phyloP scores from a whole-genome alignment of 768 basidiomycete species.

The Roridomyces roridus region DNA sequence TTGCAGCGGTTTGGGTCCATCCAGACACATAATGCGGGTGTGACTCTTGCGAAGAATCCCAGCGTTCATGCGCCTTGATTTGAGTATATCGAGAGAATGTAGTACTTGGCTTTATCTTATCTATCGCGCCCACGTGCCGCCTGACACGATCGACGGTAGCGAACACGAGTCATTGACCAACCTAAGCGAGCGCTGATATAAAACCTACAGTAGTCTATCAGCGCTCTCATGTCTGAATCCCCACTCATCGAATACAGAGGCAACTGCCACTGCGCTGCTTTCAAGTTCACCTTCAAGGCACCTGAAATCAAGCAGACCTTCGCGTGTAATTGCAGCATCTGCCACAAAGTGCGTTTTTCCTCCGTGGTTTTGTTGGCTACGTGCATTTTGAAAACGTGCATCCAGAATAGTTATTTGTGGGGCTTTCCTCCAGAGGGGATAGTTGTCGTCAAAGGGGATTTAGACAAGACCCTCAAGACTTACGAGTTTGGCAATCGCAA shows the following conservation, averaged over 20 bases:
- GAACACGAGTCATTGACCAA: no score
- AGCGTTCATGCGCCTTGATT: slow-evolving; percentile 35
- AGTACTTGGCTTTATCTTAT: no score
- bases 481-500: slow-evolving; percentile 7
- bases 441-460: slow-evolving; percentile 12
- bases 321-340: slow-evolving; percentile 9
- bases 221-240: slow-evolving; percentile 11
- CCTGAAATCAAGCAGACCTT: slow-evolving; percentile 7
- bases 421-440: background rate
- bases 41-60: slow-evolving; percentile 80
- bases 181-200: no score
- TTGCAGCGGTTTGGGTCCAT: slow-evolving; percentile 85
- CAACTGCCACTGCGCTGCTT: slow-evolving; percentile 6
- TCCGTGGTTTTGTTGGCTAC: no score
- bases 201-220: no score
- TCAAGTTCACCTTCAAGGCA: slow-evolving; percentile 10
- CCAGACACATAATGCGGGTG: slow-evolving; percentile 78
- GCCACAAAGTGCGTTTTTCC: no score
- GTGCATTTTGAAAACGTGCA: background rate
- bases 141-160: no score
- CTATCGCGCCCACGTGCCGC: no score
- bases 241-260: slow-evolving; percentile 9
- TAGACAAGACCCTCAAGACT: slow-evolving; percentile 1
- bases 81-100: background rate
- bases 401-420: slow-evolving; percentile 14